These are phyloP conservation scores for Fragilariopsis cylindrus DNA, from an alignment of 108 stramenopile species.

Conservation along the genomic window DNA sequence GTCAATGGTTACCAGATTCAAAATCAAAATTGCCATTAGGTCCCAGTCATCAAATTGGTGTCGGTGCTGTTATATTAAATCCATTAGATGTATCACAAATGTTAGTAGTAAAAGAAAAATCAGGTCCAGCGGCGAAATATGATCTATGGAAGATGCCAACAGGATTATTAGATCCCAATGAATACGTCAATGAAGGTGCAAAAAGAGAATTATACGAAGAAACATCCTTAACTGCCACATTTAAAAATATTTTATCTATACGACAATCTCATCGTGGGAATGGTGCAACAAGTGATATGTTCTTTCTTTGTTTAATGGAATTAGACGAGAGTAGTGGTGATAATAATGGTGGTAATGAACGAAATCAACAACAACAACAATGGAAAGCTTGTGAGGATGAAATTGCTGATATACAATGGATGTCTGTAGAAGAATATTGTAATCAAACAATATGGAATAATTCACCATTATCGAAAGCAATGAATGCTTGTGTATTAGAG, in stretches of 20 bases:
- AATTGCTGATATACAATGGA: conserved; percentile 80
- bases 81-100: conserved; percentile 57
- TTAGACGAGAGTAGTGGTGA: conserved; percentile 2
- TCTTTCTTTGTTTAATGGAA: conserved; percentile 69
- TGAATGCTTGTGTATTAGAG: conserved; percentile 61
- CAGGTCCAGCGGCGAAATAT: conserved; percentile 68
- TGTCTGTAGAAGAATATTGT: conserved; percentile 73
- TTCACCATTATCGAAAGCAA: conserved; percentile 59
- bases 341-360: background rate
- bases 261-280: conserved; percentile 59
- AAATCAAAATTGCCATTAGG: conserved; percentile 63
- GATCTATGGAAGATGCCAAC: conserved; percentile 86
- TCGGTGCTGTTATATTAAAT: conserved; percentile 76
- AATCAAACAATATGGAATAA: conserved; percentile 61
- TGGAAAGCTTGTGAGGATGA: conserved; percentile 51
- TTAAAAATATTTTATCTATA: conserved; percentile 63
- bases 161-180: conserved; percentile 81
- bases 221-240: conserved; percentile 56
- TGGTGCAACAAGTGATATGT: conserved; percentile 59
- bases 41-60: conserved; percentile 81
- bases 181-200: conserved; percentile 79
- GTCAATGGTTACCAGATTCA: conserved; percentile 66
- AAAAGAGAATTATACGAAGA: conserved; percentile 78
- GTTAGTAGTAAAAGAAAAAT: conserved; percentile 74
- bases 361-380: background rate